These are phyloP conservation scores for Quambalaria eucalypti DNA, from an alignment of 1,284 basidiomycete species.

Conservation along the genomic window DNA sequence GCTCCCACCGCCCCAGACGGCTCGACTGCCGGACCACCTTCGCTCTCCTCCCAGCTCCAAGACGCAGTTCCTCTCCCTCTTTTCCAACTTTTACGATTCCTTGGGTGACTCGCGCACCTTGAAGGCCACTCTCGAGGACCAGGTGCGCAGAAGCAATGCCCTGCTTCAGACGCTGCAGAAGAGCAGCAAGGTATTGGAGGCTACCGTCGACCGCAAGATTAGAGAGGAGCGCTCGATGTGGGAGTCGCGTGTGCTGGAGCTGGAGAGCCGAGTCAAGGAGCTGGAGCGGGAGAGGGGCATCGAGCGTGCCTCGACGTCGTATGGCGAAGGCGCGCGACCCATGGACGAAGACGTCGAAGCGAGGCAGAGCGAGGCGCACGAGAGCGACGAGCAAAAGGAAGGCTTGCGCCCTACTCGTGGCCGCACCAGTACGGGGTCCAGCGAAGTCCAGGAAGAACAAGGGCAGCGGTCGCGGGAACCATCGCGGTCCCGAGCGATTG, in stretches of 20 bases:
- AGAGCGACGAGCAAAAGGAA: background rate
- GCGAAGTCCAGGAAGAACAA: no score
- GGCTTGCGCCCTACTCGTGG: constrained; percentile 23
- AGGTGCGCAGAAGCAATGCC: constrained; percentile 40
- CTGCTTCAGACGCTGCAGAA: constrained; percentile 42
- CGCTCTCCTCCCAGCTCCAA: constrained; percentile 32
- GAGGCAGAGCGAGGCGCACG: background rate
- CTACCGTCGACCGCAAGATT: constrained; percentile 35
- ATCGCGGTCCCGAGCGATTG: no score
- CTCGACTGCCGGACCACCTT: constrained; percentile 24
- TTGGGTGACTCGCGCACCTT: constrained; percentile 41
- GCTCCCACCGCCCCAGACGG: constrained; percentile 6
- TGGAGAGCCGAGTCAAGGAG: constrained; percentile 27
- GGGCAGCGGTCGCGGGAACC: no score
- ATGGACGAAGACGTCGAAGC: background rate
- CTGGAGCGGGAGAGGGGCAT: constrained; percentile 1
- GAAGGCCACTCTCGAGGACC: constrained; percentile 42
- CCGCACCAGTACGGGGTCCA: background rate
- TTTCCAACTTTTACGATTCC: constrained; percentile 43
- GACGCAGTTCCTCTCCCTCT: constrained; percentile 39
- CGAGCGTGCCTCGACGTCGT: no score
- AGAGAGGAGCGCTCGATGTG: constrained; percentile 30
- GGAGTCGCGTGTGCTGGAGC: constrained; percentile 26
- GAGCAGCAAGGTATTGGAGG: constrained; percentile 34
- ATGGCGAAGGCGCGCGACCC: no score